A percentile compares a stretch with the other conserved stretches of the same genome.
Conservation (phyloP, 768 basidiomycete species). For the Hericium coralloides region DNA sequence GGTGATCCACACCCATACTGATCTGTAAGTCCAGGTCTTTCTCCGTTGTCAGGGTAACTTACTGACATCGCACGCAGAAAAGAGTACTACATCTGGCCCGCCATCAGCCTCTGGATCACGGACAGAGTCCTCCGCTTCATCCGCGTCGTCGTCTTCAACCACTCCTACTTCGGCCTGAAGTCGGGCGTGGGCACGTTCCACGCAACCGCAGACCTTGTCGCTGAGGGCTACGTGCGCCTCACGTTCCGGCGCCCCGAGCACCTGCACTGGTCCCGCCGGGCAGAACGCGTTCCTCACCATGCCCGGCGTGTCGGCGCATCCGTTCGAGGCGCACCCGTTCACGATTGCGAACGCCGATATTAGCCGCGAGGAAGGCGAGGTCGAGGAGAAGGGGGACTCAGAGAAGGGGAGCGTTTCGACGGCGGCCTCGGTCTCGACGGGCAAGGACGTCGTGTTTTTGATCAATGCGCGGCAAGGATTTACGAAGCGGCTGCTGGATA, state of each 20-base stretch:
- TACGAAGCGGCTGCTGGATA: conserved; percentile 37
- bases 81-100: conserved; percentile 35
- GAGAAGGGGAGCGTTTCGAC: conserved; percentile 4
- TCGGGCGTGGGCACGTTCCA: conserved; percentile 21
- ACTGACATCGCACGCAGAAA: conserved; percentile 10
- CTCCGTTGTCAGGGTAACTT: not conserved
- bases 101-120: conserved; percentile 44
- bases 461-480: conserved; percentile 59
- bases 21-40: conserved; percentile 15
- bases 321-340: conserved; percentile 53
- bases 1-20: conserved; percentile 20
- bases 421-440: conserved; percentile 8
- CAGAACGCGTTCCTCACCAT: conserved; percentile 45
- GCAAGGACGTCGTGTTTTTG: conserved; percentile 45
- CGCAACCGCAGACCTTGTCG: conserved; percentile 33
- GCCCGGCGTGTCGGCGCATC: conserved; percentile 34
- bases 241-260: conserved; percentile 34
- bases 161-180: conserved; percentile 27
- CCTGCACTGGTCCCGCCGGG: conserved; percentile 44
- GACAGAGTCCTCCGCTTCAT: conserved; percentile 41
- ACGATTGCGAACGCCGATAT: conserved; percentile 36
- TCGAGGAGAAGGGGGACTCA: not conserved
- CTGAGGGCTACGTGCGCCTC: conserved; percentile 38
- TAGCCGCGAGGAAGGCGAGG: not conserved
- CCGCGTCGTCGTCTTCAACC: conserved; percentile 36